These are phyloP conservation scores for Amylocarpus encephaloides DNA, from an alignment of 2,329 filamentous ascomycete genomes.

Conservation along the genomic window DNA sequence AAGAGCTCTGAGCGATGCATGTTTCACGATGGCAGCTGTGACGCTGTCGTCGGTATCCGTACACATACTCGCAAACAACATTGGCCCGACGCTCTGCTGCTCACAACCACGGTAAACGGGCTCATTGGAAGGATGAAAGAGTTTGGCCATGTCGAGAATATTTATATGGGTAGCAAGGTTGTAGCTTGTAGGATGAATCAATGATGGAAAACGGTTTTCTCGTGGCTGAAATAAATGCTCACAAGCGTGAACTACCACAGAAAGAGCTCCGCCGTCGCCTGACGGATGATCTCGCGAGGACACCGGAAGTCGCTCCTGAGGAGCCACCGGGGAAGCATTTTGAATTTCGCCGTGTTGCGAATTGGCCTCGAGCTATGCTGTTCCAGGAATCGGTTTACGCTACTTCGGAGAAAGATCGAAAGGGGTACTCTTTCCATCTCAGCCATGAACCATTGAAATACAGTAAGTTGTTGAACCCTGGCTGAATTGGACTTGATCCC, in stretches of 20 bases:
- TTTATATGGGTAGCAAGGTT: not conserved
- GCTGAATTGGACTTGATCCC: too few species aligned
- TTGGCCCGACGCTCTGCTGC: not conserved
- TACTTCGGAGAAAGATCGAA: too few species aligned
- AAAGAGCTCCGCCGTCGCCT: not conserved
- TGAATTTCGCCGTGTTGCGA: conserved; percentile 1
- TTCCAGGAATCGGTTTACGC: not conserved
- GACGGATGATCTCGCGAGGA: conserved; percentile 14
- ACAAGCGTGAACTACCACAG: not conserved
- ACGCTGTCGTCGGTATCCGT: too few species aligned
- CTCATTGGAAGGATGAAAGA: not conserved
- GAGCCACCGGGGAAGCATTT: conserved; percentile 19
- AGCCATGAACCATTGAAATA: too few species aligned
- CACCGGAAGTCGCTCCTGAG: conserved; percentile 11
- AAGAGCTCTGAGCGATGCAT: not conserved
- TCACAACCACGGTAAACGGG: not conserved
- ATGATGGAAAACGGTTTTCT: conserved; percentile 10
- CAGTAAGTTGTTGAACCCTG: too few species aligned
- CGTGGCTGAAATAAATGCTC: conserved; percentile 7
- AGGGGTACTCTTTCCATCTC: too few species aligned
- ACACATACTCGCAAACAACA: not conserved
- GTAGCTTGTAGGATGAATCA: not conserved
- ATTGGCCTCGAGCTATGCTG: conserved; percentile 3
- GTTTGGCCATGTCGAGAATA: too few species aligned
- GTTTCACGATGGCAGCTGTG: not conserved